Percentiles rank a stretch among this genome's conserved stretches.
Evolutionary conservation across 768 basidiomycete species (phyloP).

Genomic region (Neoboletus brunneissimus): DNA sequence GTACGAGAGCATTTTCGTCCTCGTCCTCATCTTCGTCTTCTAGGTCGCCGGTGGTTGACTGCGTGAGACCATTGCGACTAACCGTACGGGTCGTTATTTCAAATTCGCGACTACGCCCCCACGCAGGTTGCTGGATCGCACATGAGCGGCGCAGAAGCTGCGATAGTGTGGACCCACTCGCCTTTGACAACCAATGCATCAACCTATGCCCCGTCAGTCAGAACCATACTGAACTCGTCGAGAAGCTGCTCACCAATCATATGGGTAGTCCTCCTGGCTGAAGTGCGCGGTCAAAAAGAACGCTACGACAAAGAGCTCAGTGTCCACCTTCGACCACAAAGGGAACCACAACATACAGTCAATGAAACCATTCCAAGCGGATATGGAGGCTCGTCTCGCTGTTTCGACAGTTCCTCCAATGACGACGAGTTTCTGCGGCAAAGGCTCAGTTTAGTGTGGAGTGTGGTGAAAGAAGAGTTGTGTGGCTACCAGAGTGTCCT

Average conservation of each 20-base stretch:
- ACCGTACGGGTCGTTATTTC: slow-evolving; percentile 82
- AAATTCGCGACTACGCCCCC: slow-evolving; percentile 85
- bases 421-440: slow-evolving; percentile 76
- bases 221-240: not conserved
- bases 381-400: slow-evolving; percentile 73
- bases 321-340: not conserved
- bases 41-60: slow-evolving; percentile 70
- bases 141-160: slow-evolving; percentile 16
- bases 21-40: slow-evolving; percentile 76
- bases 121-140: slow-evolving; percentile 73
- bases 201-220: slow-evolving; percentile 46
- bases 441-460: not conserved
- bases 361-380: slow-evolving; percentile 87
- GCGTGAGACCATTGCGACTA: slow-evolving; percentile 60
- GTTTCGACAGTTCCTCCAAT: slow-evolving; percentile 89
- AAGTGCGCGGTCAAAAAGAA: slow-evolving; percentile 91
- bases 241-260: slow-evolving; percentile 60
- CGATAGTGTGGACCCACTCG: slow-evolving; percentile 24
- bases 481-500: slow-evolving; percentile 69
- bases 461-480: not conserved
- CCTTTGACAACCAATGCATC: slow-evolving; percentile 89
- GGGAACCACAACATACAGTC: slow-evolving; percentile 52
- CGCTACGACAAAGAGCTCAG: slow-evolving; percentile 40
- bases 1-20: slow-evolving; percentile 53
- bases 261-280: slow-evolving; percentile 83